Conservation (phyloP, 2,329 filamentous ascomycete genomes). For the Pseudocercospora musae region DNA sequence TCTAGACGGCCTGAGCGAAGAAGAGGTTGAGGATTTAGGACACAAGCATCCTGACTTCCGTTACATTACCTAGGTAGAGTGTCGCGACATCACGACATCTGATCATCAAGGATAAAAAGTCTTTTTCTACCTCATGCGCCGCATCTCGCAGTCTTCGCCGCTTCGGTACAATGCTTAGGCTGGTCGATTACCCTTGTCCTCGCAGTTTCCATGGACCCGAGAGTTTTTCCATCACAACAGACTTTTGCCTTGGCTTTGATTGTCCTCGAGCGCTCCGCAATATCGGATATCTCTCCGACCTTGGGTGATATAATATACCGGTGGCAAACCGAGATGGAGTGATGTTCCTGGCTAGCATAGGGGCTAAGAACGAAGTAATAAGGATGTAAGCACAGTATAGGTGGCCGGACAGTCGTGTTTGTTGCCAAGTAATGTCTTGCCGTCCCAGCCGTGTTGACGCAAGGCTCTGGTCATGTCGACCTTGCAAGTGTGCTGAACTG, state of each 20-base stretch:
- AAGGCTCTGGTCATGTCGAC: neutral
- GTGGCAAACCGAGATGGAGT: too few species aligned
- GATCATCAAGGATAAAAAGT: neutral
- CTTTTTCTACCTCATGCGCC: neutral
- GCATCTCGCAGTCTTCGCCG: neutral
- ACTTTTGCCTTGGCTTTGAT: too few species aligned
- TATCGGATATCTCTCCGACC: neutral
- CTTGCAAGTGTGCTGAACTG: neutral
- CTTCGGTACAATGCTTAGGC: neutral
- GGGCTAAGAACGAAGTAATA: too few species aligned
- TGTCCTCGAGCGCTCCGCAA: neutral
- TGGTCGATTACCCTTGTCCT: neutral
- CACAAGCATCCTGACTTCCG: slow-evolving; percentile 55
- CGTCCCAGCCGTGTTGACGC: neutral
- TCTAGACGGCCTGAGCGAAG: slow-evolving; percentile 49
- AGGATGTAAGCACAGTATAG: too few species aligned
- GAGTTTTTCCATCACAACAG: too few species aligned
- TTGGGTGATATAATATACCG: neutral
- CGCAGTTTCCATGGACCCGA: neutral
- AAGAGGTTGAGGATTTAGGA: slow-evolving; percentile 49
- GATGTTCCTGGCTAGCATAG: too few species aligned
- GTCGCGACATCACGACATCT: neutral
- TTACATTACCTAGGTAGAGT: slow-evolving; percentile 49
- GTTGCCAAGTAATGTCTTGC: neutral
- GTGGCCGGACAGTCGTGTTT: neutral